Evolutionary conservation across 2,329 filamentous ascomycete genomes (phyloP).

Genomic region (Cladosporium halotolerans): DNA sequence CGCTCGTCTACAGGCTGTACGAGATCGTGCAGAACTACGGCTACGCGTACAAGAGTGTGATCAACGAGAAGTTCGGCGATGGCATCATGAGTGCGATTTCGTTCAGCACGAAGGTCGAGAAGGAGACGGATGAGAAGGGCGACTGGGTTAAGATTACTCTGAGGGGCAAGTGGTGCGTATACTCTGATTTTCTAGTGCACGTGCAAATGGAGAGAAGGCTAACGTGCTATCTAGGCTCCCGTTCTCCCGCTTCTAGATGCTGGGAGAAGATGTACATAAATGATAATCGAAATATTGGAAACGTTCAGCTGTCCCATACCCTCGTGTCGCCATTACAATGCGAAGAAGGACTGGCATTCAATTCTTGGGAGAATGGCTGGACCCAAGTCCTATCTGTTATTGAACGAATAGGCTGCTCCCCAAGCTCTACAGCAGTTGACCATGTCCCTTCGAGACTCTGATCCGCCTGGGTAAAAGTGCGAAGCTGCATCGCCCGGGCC

Average conservation of each 20-base stretch:
- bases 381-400: too few species aligned
- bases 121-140: constrained; percentile 81
- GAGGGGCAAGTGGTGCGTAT: constrained; percentile 70
- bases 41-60: constrained; percentile 87
- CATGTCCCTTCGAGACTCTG: too few species aligned
- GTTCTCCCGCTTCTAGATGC: constrained; percentile 41
- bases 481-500: too few species aligned
- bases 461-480: too few species aligned
- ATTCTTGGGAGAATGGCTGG: too few species aligned
- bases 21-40: constrained; percentile 97
- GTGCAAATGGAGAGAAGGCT: constrained; percentile 4
- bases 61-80: constrained; percentile 78
- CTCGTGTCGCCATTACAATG: neutral
- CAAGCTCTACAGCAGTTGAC: too few species aligned
- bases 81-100: constrained; percentile 96
- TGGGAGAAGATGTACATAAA: neutral
- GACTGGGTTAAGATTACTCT: constrained; percentile 81
- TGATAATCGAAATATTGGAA: constrained; percentile 4
- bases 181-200: neutral
- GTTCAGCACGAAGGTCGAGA: constrained; percentile 86
- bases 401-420: too few species aligned
- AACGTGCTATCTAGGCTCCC: constrained; percentile 36
- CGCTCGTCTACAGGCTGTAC: constrained; percentile 82
- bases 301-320: neutral
- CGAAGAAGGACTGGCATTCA: too few species aligned